A percentile compares a stretch with the other conserved stretches of the same genome.
These are phyloP conservation scores for Xylaria hypoxylon DNA, from an alignment of 2,329 filamentous ascomycete species.

Conservation along the genomic window DNA sequence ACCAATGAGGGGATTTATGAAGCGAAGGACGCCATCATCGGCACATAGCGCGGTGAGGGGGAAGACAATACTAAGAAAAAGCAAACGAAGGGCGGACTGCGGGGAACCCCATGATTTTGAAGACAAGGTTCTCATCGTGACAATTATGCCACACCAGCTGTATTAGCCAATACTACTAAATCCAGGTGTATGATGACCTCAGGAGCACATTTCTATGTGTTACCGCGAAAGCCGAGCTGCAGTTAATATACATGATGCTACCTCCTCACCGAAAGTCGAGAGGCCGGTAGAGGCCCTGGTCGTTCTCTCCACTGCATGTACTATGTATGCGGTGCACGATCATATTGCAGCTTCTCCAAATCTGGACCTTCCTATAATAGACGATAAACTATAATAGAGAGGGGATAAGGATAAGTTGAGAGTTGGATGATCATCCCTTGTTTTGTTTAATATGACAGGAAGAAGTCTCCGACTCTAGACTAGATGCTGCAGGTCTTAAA, in stretches of 20 bases:
- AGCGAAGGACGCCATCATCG: slow-evolving; percentile 44
- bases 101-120: slow-evolving; percentile 32
- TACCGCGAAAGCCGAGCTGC: neutral
- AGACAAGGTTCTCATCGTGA: slow-evolving; percentile 7
- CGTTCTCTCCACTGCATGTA: slow-evolving; percentile 11
- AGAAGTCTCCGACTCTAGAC: neutral
- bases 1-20: slow-evolving; percentile 64
- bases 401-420: slow-evolving; percentile 13
- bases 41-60: slow-evolving; percentile 33
- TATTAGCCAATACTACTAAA: slow-evolving; percentile 1
- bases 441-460: neutral
- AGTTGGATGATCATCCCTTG: slow-evolving; percentile 23
- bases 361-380: slow-evolving; percentile 33
- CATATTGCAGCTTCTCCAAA: slow-evolving; percentile 32
- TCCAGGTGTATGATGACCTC: neutral
- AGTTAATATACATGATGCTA: neutral
- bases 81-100: slow-evolving; percentile 11
- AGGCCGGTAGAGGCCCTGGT: slow-evolving; percentile 1
- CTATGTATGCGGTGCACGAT: slow-evolving; percentile 30
- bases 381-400: neutral
- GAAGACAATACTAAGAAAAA: slow-evolving; percentile 29
- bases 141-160: neutral
- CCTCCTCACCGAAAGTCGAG: slow-evolving; percentile 18
- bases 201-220: neutral
- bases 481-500: neutral